Evolutionary conservation across 192 early-diverging fungal genomes (phyloP).

Genomic region (Umbelopsis sp.): DNA sequence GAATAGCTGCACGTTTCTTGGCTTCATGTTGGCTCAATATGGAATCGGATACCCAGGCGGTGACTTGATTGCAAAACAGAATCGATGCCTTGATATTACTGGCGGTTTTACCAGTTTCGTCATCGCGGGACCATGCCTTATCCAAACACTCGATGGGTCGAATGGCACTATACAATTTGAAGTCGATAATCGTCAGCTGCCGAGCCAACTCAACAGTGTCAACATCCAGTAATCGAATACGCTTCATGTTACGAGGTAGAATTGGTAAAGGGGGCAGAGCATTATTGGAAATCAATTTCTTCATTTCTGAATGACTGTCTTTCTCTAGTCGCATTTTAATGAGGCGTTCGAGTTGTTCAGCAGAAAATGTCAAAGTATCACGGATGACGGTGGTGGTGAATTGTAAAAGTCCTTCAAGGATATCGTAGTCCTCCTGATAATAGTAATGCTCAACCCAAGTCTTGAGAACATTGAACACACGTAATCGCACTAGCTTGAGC

Average conservation of each 20-base stretch:
- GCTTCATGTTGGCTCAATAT: constrained; percentile 80
- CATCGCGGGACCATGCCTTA: constrained; percentile 79
- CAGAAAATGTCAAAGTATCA: constrained; percentile 68
- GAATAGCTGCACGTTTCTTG: constrained; percentile 73
- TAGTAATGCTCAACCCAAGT: constrained; percentile 95
- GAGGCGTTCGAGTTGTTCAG: constrained; percentile 71
- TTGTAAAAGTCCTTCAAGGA: constrained; percentile 68
- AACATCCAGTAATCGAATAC: constrained; percentile 81
- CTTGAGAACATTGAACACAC: constrained; percentile 92
- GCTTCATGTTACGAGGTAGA: constrained; percentile 76
- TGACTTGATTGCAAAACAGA: constrained; percentile 77
- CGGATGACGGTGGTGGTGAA: constrained; percentile 75
- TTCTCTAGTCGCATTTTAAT: constrained; percentile 70
- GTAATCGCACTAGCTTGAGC: constrained; percentile 85
- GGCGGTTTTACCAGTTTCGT: constrained; percentile 62
- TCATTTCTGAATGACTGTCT: constrained; percentile 54
- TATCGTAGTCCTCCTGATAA: constrained; percentile 72
- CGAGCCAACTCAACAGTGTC: constrained; percentile 93
- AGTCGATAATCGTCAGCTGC: constrained; percentile 91
- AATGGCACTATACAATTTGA: constrained; percentile 77
- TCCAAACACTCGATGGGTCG: constrained; percentile 86
- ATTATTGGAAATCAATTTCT: constrained; percentile 64
- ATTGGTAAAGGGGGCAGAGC: constrained; percentile 74
- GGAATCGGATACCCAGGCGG: constrained; percentile 84
- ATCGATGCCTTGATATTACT: constrained; percentile 89